Evolutionary conservation across 768 basidiomycete genomes (phyloP), one percentile per base, ranked within the genome.

Genomic region (Leccinum rimulosum): DNA sequence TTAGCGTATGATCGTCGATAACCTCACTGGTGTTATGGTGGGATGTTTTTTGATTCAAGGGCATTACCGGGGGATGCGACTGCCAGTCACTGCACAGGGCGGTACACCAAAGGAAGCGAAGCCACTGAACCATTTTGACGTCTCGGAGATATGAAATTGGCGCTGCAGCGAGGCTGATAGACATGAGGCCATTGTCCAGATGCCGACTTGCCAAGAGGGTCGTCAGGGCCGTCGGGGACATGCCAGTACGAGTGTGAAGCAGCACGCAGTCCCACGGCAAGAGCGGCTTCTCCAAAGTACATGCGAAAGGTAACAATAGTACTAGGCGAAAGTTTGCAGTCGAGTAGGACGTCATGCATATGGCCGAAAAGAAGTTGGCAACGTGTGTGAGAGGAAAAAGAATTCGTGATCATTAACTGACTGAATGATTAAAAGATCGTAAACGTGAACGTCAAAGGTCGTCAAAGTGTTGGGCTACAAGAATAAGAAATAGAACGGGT

Each of bases 381-480:
- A 45, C 9, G 19, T 45, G 19, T 45, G 11, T 11, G 19, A 45
- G 43, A 19, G 43, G 19, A 22, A 45, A 19, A 45, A 19, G 10
- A 45, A 45, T 45, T 45, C 43, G n/a, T 45, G 40, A 40, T 19
- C 9, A 43, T 43, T 43, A n/a, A 43, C 4, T 43, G 10, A 43
- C 17, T 12, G 10, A 19, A 45, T 11, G 43, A 19, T 45, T 11
- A 45, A 14, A 48, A 48, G 3, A 12, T 22, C 47, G 22, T 25
- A 19, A 22, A 15, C 47, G 9, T 55, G 30, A 52, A 35, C 25
- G 36, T 36, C 36, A 36, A 36, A 52, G 30, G 33, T 58, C 57
- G 6, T 68, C 36, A 48, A 54, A 38, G 52, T 52, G 40, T 33
- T 62, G 12, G 25, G 22, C 12, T 19, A 51, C 43, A 50, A 50